Percentiles rank a stretch among this genome's conserved stretches.
Evolutionary conservation across 352 stramenopile species (phyloP).

Genomic region (Phytopythium chamaehyphon): DNA sequence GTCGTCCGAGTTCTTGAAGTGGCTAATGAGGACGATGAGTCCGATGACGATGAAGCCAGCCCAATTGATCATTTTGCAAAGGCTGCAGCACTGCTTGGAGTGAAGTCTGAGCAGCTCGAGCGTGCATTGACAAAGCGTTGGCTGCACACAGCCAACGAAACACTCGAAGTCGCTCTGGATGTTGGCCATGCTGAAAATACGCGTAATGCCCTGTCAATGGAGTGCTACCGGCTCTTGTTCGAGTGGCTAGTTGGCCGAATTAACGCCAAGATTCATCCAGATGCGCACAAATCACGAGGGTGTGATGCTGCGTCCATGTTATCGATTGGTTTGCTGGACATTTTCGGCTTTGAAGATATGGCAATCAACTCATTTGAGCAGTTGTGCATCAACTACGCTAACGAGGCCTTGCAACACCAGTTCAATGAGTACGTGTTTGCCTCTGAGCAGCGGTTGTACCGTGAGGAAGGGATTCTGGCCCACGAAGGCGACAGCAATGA

Average conservation of each 20-base stretch:
- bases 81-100: constrained; percentile 52
- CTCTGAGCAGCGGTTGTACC: constrained; percentile 77
- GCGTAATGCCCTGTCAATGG: constrained; percentile 89
- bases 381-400: constrained; percentile 91
- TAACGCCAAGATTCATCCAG: constrained; percentile 80
- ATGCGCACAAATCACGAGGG: neutral
- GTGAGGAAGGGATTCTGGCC: constrained; percentile 71
- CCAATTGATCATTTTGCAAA: constrained; percentile 36
- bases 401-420: constrained; percentile 84
- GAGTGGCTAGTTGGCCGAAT: constrained; percentile 93
- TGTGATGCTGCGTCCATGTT: constrained; percentile 23
- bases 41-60: neutral
- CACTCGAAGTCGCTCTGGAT: constrained; percentile 64
- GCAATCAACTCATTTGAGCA: constrained; percentile 85
- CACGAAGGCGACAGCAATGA: constrained; percentile 40
- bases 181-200: constrained; percentile 66
- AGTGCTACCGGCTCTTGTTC: constrained; percentile 91
- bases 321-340: constrained; percentile 76
- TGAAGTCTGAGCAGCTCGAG: constrained; percentile 46
- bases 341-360: constrained; percentile 90
- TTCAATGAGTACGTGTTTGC: constrained; percentile 93
- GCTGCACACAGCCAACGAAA: constrained; percentile 68
- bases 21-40: constrained; percentile 1
- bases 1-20: neutral
- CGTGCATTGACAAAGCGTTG: constrained; percentile 59